A percentile compares a stretch with the other conserved stretches of the same genome.
These are phyloP conservation scores for Cicer chorassanicum DNA, from an alignment of 306 rosid genomes.

Conservation along the genomic window DNA sequence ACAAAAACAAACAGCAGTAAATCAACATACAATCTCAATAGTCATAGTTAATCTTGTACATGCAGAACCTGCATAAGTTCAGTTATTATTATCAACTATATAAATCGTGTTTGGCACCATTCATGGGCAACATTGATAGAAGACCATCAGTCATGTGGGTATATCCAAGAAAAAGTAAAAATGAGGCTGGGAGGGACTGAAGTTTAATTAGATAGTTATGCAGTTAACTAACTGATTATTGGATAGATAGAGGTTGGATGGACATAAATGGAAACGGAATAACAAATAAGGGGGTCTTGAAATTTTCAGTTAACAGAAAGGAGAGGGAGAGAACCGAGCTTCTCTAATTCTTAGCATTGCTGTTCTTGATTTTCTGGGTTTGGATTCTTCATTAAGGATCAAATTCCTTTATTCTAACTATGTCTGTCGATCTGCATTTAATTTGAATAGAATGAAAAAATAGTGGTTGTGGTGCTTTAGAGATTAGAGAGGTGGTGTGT, in stretches of 20 bases:
- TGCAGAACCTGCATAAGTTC: slow-evolving; percentile 17
- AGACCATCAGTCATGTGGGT: not conserved
- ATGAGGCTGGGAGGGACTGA: not conserved
- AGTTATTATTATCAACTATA: not conserved
- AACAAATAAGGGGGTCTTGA: not conserved
- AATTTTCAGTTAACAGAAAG: not conserved
- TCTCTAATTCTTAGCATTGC: not conserved
- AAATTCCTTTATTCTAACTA: not conserved
- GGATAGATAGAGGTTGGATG: not conserved
- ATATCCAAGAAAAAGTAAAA: not conserved
- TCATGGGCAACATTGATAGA: not conserved
- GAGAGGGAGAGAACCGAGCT: not conserved
- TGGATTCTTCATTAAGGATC: not conserved
- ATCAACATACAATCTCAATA: slow-evolving; percentile 9
- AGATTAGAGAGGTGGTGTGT: not conserved
- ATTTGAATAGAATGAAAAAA: not conserved
- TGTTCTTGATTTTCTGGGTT: not conserved
- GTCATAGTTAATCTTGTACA: not conserved
- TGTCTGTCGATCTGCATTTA: not conserved
- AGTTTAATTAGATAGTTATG: not conserved
- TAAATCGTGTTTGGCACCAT: not conserved
- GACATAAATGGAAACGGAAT: not conserved
- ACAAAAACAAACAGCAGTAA: not conserved
- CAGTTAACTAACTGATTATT: not conserved
- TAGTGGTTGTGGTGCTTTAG: not conserved